phyloP scores from a whole-genome alignment of 805 yeast genomes.

The Saccharomycopsis sp. region DNA sequence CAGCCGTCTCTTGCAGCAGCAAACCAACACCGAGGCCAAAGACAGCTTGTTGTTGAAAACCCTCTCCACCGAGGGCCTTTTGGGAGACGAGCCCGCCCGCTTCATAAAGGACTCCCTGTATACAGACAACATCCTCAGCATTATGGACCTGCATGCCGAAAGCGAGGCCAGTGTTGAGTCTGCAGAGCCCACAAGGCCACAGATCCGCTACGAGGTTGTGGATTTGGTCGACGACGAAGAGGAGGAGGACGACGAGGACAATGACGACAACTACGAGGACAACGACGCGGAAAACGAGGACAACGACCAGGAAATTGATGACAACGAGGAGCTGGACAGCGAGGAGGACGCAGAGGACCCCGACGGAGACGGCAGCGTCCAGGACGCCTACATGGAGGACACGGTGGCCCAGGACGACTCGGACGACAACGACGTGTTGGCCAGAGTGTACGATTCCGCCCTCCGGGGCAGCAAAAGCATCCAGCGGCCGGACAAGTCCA shows the following conservation, averaged over 20 bases:
- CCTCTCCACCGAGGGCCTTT: not conserved
- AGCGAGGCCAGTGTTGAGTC: not conserved
- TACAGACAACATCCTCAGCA: not conserved
- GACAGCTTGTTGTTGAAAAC: not conserved
- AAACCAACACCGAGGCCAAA: not conserved
- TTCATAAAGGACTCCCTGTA: not conserved
- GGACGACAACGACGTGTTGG: constrained; percentile 6
- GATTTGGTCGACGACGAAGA: not conserved
- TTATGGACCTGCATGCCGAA: not conserved
- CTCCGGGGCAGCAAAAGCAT: not conserved
- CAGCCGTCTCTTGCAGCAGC: not conserved
- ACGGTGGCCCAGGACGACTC: not conserved
- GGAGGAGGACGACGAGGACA: not conserved
- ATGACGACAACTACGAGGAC: not conserved
- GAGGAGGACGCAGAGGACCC: not conserved
- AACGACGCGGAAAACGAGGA: not conserved
- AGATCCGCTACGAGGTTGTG: too few relatives aligned
- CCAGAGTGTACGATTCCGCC: not conserved
- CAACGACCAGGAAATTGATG: not conserved
- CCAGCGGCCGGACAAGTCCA: not conserved
- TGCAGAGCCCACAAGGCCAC: too few relatives aligned
- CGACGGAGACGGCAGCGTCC: not conserved
- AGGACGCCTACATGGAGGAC: not conserved
- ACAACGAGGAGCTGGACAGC: not conserved
- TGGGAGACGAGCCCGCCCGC: not conserved